Conservation (phyloP, 257 asterid species). For the Rehmannia glutinosa region DNA sequence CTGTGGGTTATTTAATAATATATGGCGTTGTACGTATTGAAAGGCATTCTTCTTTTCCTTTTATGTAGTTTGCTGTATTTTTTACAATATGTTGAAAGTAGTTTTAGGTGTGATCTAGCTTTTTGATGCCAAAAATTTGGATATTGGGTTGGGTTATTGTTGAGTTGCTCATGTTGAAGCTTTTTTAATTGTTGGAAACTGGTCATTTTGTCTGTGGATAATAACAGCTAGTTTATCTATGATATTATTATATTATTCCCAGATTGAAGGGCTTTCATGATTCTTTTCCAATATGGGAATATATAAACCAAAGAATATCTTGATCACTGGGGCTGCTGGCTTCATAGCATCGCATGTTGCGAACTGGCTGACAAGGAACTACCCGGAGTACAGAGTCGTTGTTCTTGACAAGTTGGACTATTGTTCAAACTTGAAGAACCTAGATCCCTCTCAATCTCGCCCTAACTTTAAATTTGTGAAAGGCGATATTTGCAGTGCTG, state of each 20-base stretch:
- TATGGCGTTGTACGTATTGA: not conserved
- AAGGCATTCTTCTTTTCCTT: not conserved
- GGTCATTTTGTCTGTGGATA: not conserved
- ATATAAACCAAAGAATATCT: constrained; percentile 36
- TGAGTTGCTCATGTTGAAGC: not conserved
- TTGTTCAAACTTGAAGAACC: constrained; percentile 41
- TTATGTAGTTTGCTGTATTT: not conserved
- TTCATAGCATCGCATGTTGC: not conserved
- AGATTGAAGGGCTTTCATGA: not conserved
- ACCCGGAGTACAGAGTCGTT: constrained; percentile 34
- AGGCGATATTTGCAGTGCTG: not conserved
- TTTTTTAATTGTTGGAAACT: not conserved
- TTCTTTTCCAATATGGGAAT: constrained; percentile 28
- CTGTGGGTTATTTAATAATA: not conserved
- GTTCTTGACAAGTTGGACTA: constrained; percentile 50
- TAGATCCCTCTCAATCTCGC: constrained; percentile 30
- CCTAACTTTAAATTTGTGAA: not conserved
- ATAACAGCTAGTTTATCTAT: not conserved
- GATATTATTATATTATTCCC: not conserved
- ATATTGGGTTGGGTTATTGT: not conserved
- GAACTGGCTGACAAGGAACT: not conserved
- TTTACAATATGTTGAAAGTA: not conserved
- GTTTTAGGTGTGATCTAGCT: not conserved
- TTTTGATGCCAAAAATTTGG: not conserved
- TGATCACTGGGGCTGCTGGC: constrained; percentile 26